Percentiles rank a stretch among this genome's conserved stretches.
Evolutionary conservation across 2,329 filamentous ascomycete species (phyloP).

Genomic region (Alternaria viburni): DNA sequence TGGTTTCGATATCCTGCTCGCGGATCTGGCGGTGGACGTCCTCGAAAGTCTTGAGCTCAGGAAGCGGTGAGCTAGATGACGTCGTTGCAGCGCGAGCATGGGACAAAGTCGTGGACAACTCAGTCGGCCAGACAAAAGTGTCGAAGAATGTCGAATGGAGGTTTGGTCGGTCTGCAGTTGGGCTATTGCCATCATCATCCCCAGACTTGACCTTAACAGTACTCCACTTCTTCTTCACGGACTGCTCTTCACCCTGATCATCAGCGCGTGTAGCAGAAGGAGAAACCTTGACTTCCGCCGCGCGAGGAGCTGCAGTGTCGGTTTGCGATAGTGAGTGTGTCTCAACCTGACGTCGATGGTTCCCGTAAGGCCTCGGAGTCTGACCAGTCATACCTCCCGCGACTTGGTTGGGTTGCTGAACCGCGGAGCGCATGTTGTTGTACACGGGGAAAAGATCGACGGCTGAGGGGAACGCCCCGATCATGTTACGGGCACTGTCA

Average conservation of each 20-base stretch:
- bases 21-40: neutral
- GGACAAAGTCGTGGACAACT: neutral
- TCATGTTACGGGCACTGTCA: neutral
- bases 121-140: neutral
- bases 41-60: conserved; percentile 2
- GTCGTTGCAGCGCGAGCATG: neutral
- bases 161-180: neutral
- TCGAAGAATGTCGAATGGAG: neutral
- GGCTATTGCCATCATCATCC: neutral
- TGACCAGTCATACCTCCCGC: neutral
- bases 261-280: neutral
- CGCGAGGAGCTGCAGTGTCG: neutral
- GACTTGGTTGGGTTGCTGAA: neutral
- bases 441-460: neutral
- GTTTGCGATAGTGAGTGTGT: neutral
- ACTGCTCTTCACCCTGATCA: neutral
- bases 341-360: neutral
- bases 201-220: neutral
- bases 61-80: neutral
- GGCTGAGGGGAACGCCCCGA: neutral
- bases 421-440: neutral
- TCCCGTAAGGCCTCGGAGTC: too few relatives aligned
- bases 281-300: neutral
- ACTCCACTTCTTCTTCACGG: neutral
- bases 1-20: neutral